Evolutionary conservation across 306 rosid genomes (phyloP), one percentile per base, ranked within the genome.

Genomic region (Trifolium dubium): DNA sequence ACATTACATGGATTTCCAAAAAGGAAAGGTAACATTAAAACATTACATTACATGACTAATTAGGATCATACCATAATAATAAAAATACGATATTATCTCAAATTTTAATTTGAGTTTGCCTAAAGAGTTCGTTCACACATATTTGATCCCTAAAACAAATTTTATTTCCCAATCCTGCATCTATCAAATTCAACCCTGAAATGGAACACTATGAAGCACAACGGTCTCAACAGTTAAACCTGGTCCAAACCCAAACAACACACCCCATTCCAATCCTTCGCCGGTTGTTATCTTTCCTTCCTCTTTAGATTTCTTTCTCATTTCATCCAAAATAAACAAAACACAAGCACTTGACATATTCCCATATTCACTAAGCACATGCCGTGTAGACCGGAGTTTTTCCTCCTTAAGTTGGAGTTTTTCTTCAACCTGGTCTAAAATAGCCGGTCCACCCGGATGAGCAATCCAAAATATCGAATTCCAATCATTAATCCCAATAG

Each of bases 371-470:
- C 87, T 78, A 11, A 88, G 65, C 62, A 88, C 74, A 31, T 88
- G 82, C 0, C 88, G 71, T 0, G 87, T 83, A 2, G 87, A 72
- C 31, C 62, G 64, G 15, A 84, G 74, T 5, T 83, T 88, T 41
- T 88, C 88, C 34, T 77, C 82, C 6, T 83, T 77, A 2, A 88
- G 78, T 3, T 74, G 54, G 3, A 85, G 85, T 59, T 88, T 88
- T 5, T 51, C 67, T 41, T 88, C 88, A 0, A 88, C 92, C 61
- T 88, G 92, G 56, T 88, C 89, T 8, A 88, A 44, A 51, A 88
- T 88, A 0, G 92, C 88, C 0, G 90, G 92, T 3, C 92, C 92
- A 14, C 92, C 92, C 0, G 92, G 92, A n/a, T 85, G 92, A 0
- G 90, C 90, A 0, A 88, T 40, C 92, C 92, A 88, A 34, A 88